These are phyloP conservation scores for Setaria viridis DNA, from an alignment of 202 grass and related monocot genomes.

Conservation along the genomic window DNA sequence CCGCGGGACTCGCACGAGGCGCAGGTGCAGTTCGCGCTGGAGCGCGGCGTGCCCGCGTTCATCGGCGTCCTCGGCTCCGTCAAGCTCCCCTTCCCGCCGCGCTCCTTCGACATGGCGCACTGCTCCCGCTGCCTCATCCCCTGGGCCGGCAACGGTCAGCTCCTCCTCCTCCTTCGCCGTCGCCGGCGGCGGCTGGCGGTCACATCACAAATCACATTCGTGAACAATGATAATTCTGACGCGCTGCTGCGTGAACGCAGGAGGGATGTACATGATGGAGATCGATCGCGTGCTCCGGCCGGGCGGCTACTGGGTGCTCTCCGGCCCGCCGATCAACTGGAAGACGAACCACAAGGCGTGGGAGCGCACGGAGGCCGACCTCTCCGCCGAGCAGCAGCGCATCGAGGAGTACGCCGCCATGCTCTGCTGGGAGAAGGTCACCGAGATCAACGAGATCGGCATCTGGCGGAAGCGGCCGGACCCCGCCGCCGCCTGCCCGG, in stretches of 20 bases:
- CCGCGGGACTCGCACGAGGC: conserved; percentile 89
- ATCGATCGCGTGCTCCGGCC: conserved; percentile 78
- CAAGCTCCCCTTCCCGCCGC: conserved; percentile 76
- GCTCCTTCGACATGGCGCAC: conserved; percentile 88
- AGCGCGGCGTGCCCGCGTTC: conserved; percentile 82
- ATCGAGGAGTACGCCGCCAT: conserved; percentile 69
- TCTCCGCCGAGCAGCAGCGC: conserved; percentile 60
- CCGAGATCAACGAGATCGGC: conserved; percentile 68
- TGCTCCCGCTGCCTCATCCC: conserved; percentile 89
- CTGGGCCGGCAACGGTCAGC: conserved; percentile 70
- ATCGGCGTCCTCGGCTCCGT: conserved; percentile 81
- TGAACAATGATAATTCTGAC: too few relatives aligned
- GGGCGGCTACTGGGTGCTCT: conserved; percentile 83
- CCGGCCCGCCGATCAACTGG: conserved; percentile 89
- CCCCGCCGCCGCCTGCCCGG: conserved; percentile 37
- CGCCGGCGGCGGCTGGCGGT: too few relatives aligned
- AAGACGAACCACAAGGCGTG: conserved; percentile 55
- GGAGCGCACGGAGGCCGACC: conserved; percentile 72
- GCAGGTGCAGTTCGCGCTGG: conserved; percentile 85
- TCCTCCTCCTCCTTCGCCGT: background rate
- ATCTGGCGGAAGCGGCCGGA: conserved; percentile 70
- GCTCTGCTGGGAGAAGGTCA: conserved; percentile 86
- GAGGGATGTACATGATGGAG: conserved; percentile 88
- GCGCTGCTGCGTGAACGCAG: too few relatives aligned
- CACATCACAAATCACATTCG: too few relatives aligned